A percentile compares a stretch with the other conserved stretches of the same genome.
These are phyloP conservation scores for Penicillium robsamsonii DNA, from an alignment of 495 filamentous ascomycete genomes.

Conservation along the genomic window DNA sequence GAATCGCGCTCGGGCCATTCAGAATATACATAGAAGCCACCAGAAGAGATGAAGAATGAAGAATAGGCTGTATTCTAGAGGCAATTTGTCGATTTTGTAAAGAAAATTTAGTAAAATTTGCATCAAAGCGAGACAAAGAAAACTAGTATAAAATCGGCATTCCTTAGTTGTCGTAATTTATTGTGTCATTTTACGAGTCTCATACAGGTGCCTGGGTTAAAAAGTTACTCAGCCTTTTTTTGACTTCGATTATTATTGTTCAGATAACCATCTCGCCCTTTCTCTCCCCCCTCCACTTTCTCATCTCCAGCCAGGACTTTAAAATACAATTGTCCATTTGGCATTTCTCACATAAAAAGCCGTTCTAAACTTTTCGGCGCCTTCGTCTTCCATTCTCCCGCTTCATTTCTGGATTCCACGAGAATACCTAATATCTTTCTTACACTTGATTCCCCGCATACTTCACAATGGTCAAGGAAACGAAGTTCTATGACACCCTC, in stretches of 20 bases:
- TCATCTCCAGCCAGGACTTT: slow-evolving; percentile 16
- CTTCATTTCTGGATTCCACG: not conserved
- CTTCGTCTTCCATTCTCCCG: slow-evolving; percentile 9
- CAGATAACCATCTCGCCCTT: slow-evolving; percentile 17
- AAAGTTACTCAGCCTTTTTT: slow-evolving; percentile 31
- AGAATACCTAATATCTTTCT: slow-evolving; percentile 12
- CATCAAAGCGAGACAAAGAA: slow-evolving; percentile 3
- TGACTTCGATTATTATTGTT: slow-evolving; percentile 25
- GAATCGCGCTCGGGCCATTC: slow-evolving; percentile 37
- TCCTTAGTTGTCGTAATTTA: slow-evolving; percentile 23
- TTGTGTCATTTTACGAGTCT: slow-evolving; percentile 7
- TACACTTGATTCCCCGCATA: slow-evolving; percentile 18
- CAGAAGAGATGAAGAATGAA: slow-evolving; percentile 21
- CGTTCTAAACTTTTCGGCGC: slow-evolving; percentile 9
- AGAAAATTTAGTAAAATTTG: not conserved
- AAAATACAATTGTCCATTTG: slow-evolving; percentile 13
- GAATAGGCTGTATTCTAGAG: not conserved
- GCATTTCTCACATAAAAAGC: slow-evolving; percentile 9
- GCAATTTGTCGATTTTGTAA: not conserved
- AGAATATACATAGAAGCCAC: slow-evolving; percentile 21
- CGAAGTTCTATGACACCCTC: slow-evolving; percentile 79
- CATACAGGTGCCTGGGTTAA: slow-evolving; percentile 25
- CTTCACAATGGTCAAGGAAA: slow-evolving; percentile 83
- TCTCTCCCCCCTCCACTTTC: slow-evolving; percentile 12
- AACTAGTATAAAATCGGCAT: not conserved